Evolutionary conservation across 1,284 basidiomycete genomes (phyloP).

Genomic region (Boletellus dicymbophilus): DNA sequence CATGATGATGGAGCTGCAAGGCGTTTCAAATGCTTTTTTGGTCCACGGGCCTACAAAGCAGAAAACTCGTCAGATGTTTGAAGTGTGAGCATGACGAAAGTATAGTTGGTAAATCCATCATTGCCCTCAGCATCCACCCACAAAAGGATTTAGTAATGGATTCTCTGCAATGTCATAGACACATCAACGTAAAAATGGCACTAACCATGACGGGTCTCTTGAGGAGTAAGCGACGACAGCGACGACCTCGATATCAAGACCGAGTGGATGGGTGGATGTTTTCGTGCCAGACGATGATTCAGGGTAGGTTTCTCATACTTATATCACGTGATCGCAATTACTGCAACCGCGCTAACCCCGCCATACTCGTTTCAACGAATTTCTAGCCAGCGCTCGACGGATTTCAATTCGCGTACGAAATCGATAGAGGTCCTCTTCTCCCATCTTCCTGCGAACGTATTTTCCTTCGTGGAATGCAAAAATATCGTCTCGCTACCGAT

Average conservation of each 20-base stretch:
- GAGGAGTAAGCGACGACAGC: constrained; percentile 22
- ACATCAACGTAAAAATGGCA: constrained; percentile 9
- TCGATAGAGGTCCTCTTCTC: neutral
- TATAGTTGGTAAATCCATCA: constrained; percentile 24
- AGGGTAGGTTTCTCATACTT: constrained; percentile 20
- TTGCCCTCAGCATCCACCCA: constrained; percentile 26
- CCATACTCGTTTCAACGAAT: too few species aligned
- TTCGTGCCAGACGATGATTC: neutral
- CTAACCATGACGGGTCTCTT: constrained; percentile 36
- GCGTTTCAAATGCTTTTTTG: constrained; percentile 99
- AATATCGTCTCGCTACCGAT: constrained; percentile 5
- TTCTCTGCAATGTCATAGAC: neutral
- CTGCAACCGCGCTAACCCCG: too few species aligned
- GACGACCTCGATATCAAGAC: constrained; percentile 25
- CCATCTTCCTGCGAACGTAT: neutral
- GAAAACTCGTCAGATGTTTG: constrained; percentile 17
- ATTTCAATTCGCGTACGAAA: constrained; percentile 2
- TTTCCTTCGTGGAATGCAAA: constrained; percentile 25
- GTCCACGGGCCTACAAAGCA: constrained; percentile 84
- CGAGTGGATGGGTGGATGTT: neutral
- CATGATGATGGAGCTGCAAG: constrained; percentile 97
- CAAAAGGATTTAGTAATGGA: neutral
- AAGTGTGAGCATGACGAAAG: neutral
- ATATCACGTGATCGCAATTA: constrained; percentile 22
- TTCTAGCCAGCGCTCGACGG: neutral